Conservation (phyloP, 73 alveolate species). For the Paramecium tetraurelia region DNA sequence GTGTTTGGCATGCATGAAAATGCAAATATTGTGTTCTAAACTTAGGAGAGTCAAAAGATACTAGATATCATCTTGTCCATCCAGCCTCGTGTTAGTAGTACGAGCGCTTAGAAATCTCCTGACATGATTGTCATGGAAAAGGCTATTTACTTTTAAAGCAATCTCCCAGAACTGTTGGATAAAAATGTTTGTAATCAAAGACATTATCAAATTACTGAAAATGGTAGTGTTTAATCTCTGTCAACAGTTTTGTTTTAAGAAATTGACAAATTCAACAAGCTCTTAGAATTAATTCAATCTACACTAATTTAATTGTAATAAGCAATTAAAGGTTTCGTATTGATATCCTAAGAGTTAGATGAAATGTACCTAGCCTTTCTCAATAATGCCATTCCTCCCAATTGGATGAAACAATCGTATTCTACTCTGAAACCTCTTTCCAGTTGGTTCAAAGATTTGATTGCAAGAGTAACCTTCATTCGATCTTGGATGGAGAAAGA, state of each 20-base stretch:
- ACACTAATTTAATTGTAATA: slow-evolving; percentile 73
- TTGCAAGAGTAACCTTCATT: slow-evolving; percentile 84
- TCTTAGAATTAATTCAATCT: slow-evolving; percentile 74
- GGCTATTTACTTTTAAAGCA: slow-evolving; percentile 71
- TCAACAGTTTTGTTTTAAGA: slow-evolving; percentile 88
- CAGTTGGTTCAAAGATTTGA: slow-evolving; percentile 88
- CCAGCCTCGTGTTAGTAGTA: slow-evolving; percentile 85
- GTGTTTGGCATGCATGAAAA: slow-evolving; percentile 99
- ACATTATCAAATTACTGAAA: slow-evolving; percentile 50
- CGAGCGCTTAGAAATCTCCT: slow-evolving; percentile 84
- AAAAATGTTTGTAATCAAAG: slow-evolving; percentile 70
- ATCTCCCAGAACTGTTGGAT: slow-evolving; percentile 79
- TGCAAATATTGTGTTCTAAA: slow-evolving; percentile 96
- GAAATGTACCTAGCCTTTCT: slow-evolving; percentile 84
- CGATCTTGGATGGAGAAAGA: slow-evolving; percentile 88
- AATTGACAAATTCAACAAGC: slow-evolving; percentile 82
- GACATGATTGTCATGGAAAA: slow-evolving; percentile 85
- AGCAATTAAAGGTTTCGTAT: slow-evolving; percentile 89
- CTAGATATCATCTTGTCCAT: slow-evolving; percentile 83
- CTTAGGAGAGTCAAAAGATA: slow-evolving; percentile 84
- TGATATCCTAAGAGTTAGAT: slow-evolving; percentile 87
- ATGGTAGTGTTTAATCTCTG: slow-evolving; percentile 80
- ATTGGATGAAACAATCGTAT: slow-evolving; percentile 85
- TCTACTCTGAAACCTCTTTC: slow-evolving; percentile 84
- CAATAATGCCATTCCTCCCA: slow-evolving; percentile 81